These are phyloP conservation scores for Diaporthe sp. DNA, from an alignment of 2,329 filamentous ascomycete species.

Conservation along the genomic window DNA sequence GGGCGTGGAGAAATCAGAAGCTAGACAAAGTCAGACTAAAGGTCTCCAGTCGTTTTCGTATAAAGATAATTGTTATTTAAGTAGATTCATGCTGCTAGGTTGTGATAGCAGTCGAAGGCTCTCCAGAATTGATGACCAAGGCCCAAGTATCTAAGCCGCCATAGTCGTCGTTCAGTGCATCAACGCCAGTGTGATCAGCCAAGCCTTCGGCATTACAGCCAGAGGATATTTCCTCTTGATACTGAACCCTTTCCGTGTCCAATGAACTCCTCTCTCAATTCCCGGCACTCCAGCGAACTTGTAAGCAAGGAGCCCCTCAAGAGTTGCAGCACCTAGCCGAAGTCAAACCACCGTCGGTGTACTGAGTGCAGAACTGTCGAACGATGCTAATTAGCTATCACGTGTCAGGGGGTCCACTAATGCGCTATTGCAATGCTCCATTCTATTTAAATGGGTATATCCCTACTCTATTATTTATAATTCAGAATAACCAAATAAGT, in stretches of 20 bases:
- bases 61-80: background rate
- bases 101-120: background rate
- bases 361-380: background rate
- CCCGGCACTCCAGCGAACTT: background rate
- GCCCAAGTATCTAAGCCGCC: background rate
- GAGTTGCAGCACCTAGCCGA: conserved; percentile 2
- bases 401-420: background rate
- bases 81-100: background rate
- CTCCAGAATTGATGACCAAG: background rate
- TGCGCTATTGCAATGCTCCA: background rate
- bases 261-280: background rate
- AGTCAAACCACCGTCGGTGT: background rate
- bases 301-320: background rate
- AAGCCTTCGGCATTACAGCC: background rate
- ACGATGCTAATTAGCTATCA: background rate
- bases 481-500: background rate
- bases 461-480: background rate
- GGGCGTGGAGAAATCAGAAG: background rate
- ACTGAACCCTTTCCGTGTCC: rapidly evolving
- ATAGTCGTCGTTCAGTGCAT: background rate
- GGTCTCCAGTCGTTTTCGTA: background rate
- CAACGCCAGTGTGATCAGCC: background rate
- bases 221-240: background rate
- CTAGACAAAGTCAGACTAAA: background rate
- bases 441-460: background rate